phyloP scores from a whole-genome alignment of 768 basidiomycete genomes.

The Russula sp. region DNA sequence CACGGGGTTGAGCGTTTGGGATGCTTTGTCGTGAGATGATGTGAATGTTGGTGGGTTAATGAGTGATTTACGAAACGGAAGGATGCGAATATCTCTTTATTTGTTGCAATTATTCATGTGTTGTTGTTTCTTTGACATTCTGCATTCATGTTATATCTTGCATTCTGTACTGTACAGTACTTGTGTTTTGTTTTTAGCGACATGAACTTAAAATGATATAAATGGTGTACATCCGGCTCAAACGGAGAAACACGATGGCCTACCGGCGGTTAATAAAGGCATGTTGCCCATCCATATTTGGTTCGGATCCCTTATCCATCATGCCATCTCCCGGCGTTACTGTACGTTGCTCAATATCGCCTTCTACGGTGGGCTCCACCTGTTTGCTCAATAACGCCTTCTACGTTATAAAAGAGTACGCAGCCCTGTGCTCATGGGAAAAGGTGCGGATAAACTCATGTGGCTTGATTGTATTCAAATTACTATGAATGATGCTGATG shows the following conservation, averaged over 20 bases:
- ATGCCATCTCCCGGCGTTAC: not conserved
- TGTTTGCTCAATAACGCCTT: not conserved
- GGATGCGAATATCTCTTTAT: not conserved
- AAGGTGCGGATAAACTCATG: constrained; percentile 12
- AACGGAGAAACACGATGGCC: too few species aligned
- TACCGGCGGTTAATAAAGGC: too few species aligned
- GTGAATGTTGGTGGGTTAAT: not conserved
- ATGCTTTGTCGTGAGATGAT: constrained; percentile 47
- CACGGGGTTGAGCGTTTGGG: constrained; percentile 71
- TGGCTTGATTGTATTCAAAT: constrained; percentile 19
- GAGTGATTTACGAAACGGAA: not conserved
- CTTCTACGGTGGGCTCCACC: too few species aligned
- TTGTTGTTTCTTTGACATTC: not conserved
- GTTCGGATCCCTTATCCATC: not conserved
- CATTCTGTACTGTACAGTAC: not conserved
- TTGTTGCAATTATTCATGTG: not conserved
- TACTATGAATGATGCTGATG: constrained; percentile 1
- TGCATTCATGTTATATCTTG: not conserved
- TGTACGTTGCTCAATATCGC: not conserved
- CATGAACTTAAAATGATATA: too few species aligned
- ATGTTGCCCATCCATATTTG: not conserved
- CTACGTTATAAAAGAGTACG: not conserved
- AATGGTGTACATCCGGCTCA: too few species aligned
- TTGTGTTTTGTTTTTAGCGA: not conserved
- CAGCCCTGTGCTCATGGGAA: constrained; percentile 11